Evolutionary conservation across 2,329 filamentous ascomycete genomes (phyloP).

Genomic region (Verticillium tricorpus): DNA sequence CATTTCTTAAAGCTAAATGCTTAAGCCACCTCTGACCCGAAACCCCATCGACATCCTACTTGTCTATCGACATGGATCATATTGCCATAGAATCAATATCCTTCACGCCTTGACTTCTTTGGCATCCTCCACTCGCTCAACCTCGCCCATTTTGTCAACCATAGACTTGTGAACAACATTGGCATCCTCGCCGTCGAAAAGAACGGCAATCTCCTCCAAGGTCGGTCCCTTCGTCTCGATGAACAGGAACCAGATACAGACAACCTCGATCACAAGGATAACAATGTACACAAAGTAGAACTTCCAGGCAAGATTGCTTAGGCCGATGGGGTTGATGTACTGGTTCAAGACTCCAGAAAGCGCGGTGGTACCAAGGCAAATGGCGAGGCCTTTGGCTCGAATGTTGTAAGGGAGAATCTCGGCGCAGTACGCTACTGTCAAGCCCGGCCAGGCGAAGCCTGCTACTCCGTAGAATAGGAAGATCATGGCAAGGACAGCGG

Average conservation of each 20-base stretch:
- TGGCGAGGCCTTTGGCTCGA: constrained; percentile 47
- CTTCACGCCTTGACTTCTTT: no score
- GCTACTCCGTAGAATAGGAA: constrained; percentile 40
- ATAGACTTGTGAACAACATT: no score
- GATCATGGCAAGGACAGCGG: constrained; percentile 38
- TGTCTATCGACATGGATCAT: no score
- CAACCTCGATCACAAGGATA: constrained; percentile 47
- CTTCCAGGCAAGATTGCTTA: constrained; percentile 28
- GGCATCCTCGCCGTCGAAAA: constrained; percentile 50
- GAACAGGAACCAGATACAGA: constrained; percentile 51
- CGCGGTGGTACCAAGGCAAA: constrained; percentile 53
- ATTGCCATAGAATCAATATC: no score
- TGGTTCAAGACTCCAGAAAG: constrained; percentile 49
- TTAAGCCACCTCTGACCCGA: no score
- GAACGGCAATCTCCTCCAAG: constrained; percentile 61
- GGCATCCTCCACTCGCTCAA: no score
- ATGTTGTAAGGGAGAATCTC: constrained; percentile 48
- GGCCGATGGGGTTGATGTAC: constrained; percentile 51
- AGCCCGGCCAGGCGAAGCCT: constrained; percentile 51
- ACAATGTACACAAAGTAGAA: constrained; percentile 8
- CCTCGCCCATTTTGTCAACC: no score
- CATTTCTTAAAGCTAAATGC: no score
- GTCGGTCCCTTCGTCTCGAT: constrained; percentile 61
- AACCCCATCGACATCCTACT: no score
- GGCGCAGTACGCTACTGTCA: constrained; percentile 49